phyloP scores from a whole-genome alignment of 2,329 filamentous ascomycete species.

The Zymoseptoria pseudotritici region DNA sequence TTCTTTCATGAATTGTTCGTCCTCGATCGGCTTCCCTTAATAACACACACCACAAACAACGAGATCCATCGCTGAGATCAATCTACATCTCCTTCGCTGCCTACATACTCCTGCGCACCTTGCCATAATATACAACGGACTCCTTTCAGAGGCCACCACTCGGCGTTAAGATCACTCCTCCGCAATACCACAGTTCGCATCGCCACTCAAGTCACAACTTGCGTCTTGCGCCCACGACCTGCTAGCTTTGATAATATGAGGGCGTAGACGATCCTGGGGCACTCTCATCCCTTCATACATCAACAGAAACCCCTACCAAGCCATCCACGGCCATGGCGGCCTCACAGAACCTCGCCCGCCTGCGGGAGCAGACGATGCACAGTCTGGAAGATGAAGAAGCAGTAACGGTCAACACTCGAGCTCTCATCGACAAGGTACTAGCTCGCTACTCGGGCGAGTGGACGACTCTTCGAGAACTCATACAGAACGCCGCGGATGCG shows the following conservation, averaged over 20 bases:
- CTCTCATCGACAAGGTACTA: slow-evolving; percentile 94
- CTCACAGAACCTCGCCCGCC: slow-evolving; percentile 28
- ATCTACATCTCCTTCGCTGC: neutral
- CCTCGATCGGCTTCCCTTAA: neutral
- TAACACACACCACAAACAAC: neutral
- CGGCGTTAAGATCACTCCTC: neutral
- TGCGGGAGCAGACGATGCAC: slow-evolving; percentile 79
- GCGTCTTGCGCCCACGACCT: neutral
- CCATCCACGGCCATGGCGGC: slow-evolving; percentile 15
- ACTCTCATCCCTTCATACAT: neutral
- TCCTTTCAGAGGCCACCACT: neutral
- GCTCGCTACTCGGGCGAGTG: slow-evolving; percentile 96
- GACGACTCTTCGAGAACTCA: slow-evolving; percentile 78
- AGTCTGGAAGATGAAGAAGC: slow-evolving; percentile 89
- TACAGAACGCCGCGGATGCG: slow-evolving; percentile 97
- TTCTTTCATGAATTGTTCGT: neutral
- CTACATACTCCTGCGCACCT: neutral
- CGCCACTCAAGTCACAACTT: neutral
- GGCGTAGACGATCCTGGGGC: neutral
- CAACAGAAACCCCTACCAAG: neutral
- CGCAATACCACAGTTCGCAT: neutral
- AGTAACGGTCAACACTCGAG: slow-evolving; percentile 94
- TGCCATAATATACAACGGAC: neutral
- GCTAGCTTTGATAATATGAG: neutral
- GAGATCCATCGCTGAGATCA: neutral